Evolutionary conservation across 163 green algal genomes (phyloP), one percentile per base, ranked within the genome.

Genomic region (Chloromonas sp.): DNA sequence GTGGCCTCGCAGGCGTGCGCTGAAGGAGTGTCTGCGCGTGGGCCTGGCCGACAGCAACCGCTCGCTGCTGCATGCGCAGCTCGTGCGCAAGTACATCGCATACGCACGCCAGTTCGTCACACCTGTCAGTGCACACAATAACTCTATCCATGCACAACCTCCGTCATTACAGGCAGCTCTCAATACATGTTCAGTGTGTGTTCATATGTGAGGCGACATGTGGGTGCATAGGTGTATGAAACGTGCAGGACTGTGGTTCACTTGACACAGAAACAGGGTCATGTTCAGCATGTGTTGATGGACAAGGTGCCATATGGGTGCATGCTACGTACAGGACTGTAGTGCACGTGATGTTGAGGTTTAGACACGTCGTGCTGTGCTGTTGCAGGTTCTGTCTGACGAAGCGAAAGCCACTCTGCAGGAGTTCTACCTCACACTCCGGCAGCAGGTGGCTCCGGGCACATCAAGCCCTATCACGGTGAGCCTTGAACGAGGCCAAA

Each of bases 81-180:
- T 98, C 83, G 86, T 98, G 80, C 91, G 91, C 61, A 98, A 96
- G 90, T 98, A 97, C 92, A 95, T 98, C 60, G 92, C 94, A 0
- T 99, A 99, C 87, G 96, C 95, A 0, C 85, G 92, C 0, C 77
- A 91, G 79, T 83, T 60, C 79, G 36, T 13, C 60, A 83, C 59
- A 3, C 79, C 79, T 2, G 79, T 83, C 60, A 71, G 79, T 13
- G 61, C 85, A 92, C 92, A 36, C 36, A 36, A 36, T 36, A 36
- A 36, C 36, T 36, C 36, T 36, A 36, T 36, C 36, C 36, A 36
- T 36, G 36, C 36, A 36, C 36, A 36, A 36, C 36, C 36, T 36
- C 36, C 36, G 36, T 36, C 36, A 36, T 36, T 36, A 36, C 36
- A 36, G 36, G 36, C 36, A 36, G 36, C 36, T 36, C 36, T 36